Base-by-base conservation (phyloP, 1,139 yeast genomes). In the Blastobotrys capitulatus region DNA sequence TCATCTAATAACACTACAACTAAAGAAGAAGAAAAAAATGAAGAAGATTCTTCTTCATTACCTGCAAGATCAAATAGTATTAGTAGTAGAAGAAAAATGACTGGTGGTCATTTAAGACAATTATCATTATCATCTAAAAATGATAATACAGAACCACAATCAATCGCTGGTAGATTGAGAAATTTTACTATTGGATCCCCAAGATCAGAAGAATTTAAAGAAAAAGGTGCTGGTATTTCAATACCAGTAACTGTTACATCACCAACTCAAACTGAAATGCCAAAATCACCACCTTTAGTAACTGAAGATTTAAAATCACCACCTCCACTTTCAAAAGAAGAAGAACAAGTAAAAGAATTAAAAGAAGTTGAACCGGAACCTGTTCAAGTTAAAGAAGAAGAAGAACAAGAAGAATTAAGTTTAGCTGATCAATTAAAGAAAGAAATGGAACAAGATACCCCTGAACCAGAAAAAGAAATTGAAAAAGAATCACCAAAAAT, bases 41-140 rank as follows among this genome's bases (percentile, higher is more conserved):
- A 7, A 6, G 2, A 2, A 6, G 44, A 41, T 20, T 19, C 38
- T 3, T 19, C 31, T 19, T 32, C 29, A 15, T 16, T 40, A 29
- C 45, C 44, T 6, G 2, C 20, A 7, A 9, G 22, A 18, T n/a
- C 40, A 13, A 18, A 13, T 8, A 13, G 18, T 13, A 16, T 18
- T 15, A n/a, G 9, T 6, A n/a, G 34, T 8, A 37, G 49, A n/a
- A 46, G 52, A 9, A 46, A 42, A 20, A 49, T 49, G 35, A 22
- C 36, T 8, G 52, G 52, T 12, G 47, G 48, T 8, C 52, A 49
- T 41, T 42, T 49, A 44, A 48, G 52, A n/a, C 42, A 49, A 40
- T 40, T 49, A n/a, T 49, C 52, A 4, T 31, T 49, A 15, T 45
- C 46, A 18, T 26, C 42, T 19, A 49, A 44, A 26, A 13, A 29